phyloP scores from a whole-genome alignment of 225 moss, liverwort and hornwort genomes.

The Physcomitrium patens region DNA sequence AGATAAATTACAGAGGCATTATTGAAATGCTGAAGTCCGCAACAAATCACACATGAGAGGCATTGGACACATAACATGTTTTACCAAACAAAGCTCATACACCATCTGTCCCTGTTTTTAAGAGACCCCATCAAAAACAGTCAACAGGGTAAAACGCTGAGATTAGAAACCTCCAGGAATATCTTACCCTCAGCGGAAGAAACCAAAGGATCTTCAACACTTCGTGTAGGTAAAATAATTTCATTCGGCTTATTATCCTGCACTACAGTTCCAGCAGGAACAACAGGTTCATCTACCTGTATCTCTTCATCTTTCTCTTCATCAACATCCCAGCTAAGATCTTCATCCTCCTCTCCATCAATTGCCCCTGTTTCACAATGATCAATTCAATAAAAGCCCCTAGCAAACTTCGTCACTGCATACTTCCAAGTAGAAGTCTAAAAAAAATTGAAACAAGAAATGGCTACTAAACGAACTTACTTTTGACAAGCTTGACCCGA shows the following conservation, averaged over 20 bases:
- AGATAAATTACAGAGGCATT: no score
- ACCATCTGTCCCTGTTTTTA: not conserved
- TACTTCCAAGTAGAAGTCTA: not conserved
- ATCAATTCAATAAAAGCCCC: constrained; percentile 10
- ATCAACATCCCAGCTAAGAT: constrained; percentile 92
- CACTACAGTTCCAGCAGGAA: constrained; percentile 31
- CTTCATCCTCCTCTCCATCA: constrained; percentile 70
- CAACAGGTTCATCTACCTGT: constrained; percentile 40
- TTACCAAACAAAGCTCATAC: not conserved
- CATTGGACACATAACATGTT: not conserved
- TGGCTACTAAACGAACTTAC: constrained; percentile 35
- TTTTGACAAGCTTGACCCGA: constrained; percentile 89
- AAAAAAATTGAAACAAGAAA: constrained; percentile 4
- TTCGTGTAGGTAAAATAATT: constrained; percentile 28
- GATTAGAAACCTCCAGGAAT: constrained; percentile 4
- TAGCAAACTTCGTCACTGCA: constrained; percentile 7
- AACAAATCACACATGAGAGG: not conserved
- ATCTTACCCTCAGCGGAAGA: constrained; percentile 43
- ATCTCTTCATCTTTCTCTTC: constrained; percentile 71
- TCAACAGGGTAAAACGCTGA: constrained; percentile 4
- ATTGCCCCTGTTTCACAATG: constrained; percentile 62
- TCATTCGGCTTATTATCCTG: constrained; percentile 35
- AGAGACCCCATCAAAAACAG: not conserved
- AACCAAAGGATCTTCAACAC: constrained; percentile 36
- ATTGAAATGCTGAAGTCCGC: not conserved